Evolutionary conservation across 225 moss, liverwort and hornwort species (phyloP).

Genomic region (Takakia lepidozioides): DNA sequence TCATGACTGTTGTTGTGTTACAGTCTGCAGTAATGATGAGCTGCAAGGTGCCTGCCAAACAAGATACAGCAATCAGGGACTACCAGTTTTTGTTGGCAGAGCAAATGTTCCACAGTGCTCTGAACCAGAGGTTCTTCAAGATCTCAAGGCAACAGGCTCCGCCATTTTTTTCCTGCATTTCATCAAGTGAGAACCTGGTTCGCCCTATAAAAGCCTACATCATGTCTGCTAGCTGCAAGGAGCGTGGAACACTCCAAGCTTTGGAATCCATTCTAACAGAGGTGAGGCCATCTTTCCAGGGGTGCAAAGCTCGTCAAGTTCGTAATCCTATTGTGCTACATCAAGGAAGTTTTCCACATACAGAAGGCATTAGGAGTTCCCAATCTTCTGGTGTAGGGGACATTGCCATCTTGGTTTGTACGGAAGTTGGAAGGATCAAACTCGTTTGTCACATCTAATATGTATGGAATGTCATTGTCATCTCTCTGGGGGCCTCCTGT

Average conservation of each 20-base stretch:
- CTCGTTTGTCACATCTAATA: no score
- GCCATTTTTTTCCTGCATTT: slow-evolving; percentile 73
- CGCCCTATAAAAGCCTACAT: slow-evolving; percentile 90
- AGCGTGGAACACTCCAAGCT: slow-evolving; percentile 78
- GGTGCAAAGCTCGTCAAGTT: no score
- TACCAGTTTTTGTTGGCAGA: slow-evolving; percentile 78
- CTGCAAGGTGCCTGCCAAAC: slow-evolving; percentile 79
- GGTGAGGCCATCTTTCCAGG: slow-evolving; percentile 35
- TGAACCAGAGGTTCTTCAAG: slow-evolving; percentile 89
- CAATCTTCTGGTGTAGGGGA: no score
- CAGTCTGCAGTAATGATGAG: slow-evolving; percentile 96
- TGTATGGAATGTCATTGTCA: no score
- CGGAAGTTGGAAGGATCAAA: no score
- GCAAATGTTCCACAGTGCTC: slow-evolving; percentile 90
- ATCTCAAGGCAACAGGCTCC: slow-evolving; percentile 84
- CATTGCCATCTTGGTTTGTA: no score
- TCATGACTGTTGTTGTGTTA: slow-evolving; percentile 11
- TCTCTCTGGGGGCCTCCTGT: no score
- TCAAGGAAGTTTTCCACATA: no score
- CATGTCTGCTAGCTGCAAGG: slow-evolving; percentile 86
- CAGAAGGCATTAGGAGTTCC: no score
- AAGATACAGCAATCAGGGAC: slow-evolving; percentile 60
- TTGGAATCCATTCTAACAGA: slow-evolving; percentile 87
- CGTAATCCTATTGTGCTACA: no score
- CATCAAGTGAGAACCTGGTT: slow-evolving; percentile 70